A percentile compares a stretch with the other conserved stretches of the same genome.
These are phyloP conservation scores for Nigrospora osmanthi DNA, from an alignment of 2,329 filamentous ascomycete genomes.

Conservation along the genomic window DNA sequence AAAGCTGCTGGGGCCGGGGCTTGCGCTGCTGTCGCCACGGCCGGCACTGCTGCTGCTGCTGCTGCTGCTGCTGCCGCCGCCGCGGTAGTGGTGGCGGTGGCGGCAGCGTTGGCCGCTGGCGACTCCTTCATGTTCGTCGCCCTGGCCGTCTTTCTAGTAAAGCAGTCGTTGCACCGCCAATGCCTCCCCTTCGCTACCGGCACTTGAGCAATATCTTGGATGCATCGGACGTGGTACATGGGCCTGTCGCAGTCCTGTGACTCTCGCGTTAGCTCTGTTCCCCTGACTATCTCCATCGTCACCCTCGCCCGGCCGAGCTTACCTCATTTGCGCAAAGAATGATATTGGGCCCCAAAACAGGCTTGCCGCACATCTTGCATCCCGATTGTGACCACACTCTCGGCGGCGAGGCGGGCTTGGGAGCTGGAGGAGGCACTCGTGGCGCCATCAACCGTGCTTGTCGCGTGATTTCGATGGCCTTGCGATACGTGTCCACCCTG, in stretches of 20 bases:
- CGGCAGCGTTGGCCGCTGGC: background rate
- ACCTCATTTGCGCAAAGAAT: slow-evolving; percentile 1
- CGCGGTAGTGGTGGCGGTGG: background rate
- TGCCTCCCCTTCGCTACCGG: background rate
- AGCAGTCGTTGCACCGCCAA: slow-evolving; percentile 2
- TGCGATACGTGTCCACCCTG: slow-evolving; percentile 31
- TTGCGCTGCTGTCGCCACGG: too few relatives aligned
- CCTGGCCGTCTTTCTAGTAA: background rate
- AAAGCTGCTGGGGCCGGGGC: too few relatives aligned
- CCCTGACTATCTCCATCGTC: background rate
- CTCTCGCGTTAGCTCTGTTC: background rate
- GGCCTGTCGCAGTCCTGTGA: slow-evolving; percentile 3
- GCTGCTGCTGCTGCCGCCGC: background rate
- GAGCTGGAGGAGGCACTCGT: slow-evolving; percentile 12
- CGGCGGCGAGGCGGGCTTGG: slow-evolving; percentile 11
- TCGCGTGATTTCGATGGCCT: slow-evolving; percentile 35
- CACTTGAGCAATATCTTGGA: background rate
- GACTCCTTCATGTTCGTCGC: background rate
- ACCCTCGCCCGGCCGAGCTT: background rate
- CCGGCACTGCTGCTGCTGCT: too few relatives aligned
- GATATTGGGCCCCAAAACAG: background rate
- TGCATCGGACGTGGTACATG: slow-evolving; percentile 1
- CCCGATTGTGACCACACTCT: background rate
- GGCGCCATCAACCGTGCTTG: slow-evolving; percentile 25
- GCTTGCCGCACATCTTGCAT: slow-evolving; percentile 1